phyloP scores from a whole-genome alignment of 768 basidiomycete genomes.

The Thelephora ganbajun region DNA sequence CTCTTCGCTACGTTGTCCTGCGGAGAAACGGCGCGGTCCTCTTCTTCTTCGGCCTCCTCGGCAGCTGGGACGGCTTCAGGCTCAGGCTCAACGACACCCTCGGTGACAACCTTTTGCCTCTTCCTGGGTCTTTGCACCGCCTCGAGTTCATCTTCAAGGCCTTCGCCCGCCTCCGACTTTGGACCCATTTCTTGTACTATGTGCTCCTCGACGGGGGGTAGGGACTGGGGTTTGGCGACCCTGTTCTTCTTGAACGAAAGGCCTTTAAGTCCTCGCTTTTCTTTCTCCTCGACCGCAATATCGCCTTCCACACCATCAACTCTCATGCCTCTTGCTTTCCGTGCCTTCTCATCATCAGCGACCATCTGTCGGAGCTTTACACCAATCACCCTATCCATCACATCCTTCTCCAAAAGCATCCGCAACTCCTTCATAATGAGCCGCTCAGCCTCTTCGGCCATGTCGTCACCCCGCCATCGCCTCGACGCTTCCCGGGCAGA shows the following conservation, averaged over 20 bases:
- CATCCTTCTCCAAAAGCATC: conserved; percentile 45
- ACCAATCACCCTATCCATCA: conserved; percentile 46
- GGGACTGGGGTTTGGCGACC: background rate
- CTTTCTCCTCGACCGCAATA: conserved; percentile 26
- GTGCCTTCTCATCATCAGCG: conserved; percentile 32
- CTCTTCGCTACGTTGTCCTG: too few relatives aligned
- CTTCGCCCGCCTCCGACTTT: conserved; percentile 2
- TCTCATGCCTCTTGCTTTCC: conserved; percentile 15
- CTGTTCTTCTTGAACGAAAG: conserved; percentile 27
- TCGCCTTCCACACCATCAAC: conserved; percentile 10
- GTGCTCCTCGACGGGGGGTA: too few relatives aligned
- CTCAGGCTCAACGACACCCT: background rate
- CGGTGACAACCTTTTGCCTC: conserved; percentile 11
- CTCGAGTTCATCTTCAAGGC: conserved; percentile 6
- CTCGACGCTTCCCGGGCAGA: conserved; percentile 22
- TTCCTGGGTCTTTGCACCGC: conserved; percentile 14
- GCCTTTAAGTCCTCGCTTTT: conserved; percentile 28
- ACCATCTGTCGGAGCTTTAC: conserved; percentile 38
- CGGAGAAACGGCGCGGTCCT: background rate
- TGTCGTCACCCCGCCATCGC: conserved; percentile 37
- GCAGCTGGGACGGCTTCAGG: background rate
- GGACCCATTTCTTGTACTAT: conserved; percentile 21
- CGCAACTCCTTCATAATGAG: conserved; percentile 45
- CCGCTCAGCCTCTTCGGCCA: conserved; percentile 40
- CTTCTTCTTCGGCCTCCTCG: conserved; percentile 15